These are phyloP conservation scores for Ganoderma boninense DNA, from an alignment of 1,284 basidiomycete genomes.

Conservation along the genomic window DNA sequence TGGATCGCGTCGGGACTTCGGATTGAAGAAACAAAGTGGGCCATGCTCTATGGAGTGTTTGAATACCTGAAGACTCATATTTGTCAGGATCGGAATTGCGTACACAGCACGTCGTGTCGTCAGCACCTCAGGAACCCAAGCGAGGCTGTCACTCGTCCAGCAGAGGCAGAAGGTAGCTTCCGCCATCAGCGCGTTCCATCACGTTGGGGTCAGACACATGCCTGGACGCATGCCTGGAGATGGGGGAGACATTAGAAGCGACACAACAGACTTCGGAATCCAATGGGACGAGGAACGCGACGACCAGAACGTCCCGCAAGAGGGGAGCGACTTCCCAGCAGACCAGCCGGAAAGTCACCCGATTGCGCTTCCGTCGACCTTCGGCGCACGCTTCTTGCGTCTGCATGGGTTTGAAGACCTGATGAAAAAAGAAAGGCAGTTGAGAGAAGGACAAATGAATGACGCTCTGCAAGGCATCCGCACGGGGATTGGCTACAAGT, in stretches of 20 bases:
- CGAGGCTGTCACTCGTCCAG: background rate
- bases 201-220: background rate
- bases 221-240: background rate
- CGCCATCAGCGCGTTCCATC: background rate
- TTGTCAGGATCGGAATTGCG: too few species aligned
- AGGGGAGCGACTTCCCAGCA: background rate
- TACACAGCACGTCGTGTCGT: background rate
- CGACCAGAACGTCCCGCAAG: background rate
- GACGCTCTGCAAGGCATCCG: slow-evolving; percentile 11
- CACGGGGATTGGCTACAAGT: too few species aligned
- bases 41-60: too few species aligned
- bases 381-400: background rate
- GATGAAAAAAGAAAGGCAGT: background rate
- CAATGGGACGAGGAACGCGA: slow-evolving; percentile 5
- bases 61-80: too few species aligned
- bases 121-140: background rate
- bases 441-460: slow-evolving; percentile 1
- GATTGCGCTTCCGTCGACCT: background rate
- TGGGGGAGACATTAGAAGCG: background rate
- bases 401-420: background rate
- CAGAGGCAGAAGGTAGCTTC: background rate
- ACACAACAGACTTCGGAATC: background rate
- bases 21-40: too few species aligned
- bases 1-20: too few species aligned
- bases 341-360: background rate